Conservation (phyloP, 2,329 filamentous ascomycete genomes). For the Paracamarosporium sp. region DNA sequence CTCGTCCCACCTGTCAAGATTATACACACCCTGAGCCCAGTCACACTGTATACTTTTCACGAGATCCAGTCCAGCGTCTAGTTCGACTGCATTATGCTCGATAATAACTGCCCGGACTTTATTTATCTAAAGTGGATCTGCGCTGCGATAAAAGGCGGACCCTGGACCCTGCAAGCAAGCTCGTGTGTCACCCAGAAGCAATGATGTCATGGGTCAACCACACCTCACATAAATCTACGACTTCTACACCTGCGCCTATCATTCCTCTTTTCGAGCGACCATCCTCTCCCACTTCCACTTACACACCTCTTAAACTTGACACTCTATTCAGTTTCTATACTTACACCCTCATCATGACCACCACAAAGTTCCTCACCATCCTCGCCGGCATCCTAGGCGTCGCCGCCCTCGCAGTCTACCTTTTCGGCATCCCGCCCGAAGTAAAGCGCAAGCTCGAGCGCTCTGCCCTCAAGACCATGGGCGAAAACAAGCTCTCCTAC, state of each 20-base stretch:
- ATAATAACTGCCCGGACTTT: no score
- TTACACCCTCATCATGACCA: slow-evolving; percentile 38
- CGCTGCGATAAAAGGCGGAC: not conserved
- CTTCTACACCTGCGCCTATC: not conserved
- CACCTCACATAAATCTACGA: not conserved
- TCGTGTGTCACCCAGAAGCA: not conserved
- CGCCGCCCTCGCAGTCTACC: slow-evolving; percentile 49
- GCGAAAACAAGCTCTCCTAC: slow-evolving; percentile 58
- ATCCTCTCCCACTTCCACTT: not conserved
- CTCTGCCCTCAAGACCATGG: slow-evolving; percentile 58
- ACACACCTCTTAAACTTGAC: not conserved
- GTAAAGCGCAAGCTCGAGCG: slow-evolving; percentile 56
- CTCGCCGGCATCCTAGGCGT: slow-evolving; percentile 44
- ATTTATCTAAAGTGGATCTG: slow-evolving; percentile 5
- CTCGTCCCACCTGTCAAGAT: no score
- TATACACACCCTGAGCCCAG: no score
- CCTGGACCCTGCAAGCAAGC: not conserved
- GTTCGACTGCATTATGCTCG: no score
- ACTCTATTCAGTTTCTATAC: no score
- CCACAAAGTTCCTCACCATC: slow-evolving; percentile 37
- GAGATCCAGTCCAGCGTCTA: no score
- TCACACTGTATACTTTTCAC: no score
- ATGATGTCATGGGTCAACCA: not conserved
- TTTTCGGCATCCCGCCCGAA: slow-evolving; percentile 57
- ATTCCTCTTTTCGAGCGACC: not conserved